These are phyloP conservation scores for Rhododendron kiyosumense DNA, from an alignment of 148 eudicot genomes.

Conservation along the genomic window DNA sequence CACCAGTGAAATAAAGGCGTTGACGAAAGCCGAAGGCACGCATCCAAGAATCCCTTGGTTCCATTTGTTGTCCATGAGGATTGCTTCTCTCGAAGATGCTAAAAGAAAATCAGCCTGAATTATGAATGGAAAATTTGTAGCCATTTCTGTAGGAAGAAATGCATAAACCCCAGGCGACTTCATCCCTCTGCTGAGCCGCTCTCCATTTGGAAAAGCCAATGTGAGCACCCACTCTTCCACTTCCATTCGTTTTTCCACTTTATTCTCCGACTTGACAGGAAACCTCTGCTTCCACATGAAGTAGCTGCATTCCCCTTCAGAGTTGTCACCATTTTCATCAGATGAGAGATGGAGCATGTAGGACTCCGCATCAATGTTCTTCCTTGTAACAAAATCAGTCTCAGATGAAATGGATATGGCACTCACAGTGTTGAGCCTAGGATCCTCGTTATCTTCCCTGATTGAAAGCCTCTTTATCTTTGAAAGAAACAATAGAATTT, in stretches of 20 bases:
- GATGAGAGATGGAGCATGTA: constrained; percentile 46
- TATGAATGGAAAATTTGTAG: constrained; percentile 65
- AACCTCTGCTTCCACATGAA: constrained; percentile 75
- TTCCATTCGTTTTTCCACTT: constrained; percentile 51
- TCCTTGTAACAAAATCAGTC: constrained; percentile 29
- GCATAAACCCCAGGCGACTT: constrained; percentile 54
- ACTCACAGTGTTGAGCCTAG: constrained; percentile 33
- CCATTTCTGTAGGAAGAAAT: constrained; percentile 69
- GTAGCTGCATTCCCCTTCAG: constrained; percentile 48
- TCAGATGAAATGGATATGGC: constrained; percentile 60
- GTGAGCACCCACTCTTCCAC: constrained; percentile 67
- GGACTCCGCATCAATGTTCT: constrained; percentile 57
- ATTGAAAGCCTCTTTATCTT: constrained; percentile 57
- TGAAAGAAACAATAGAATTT: constrained; percentile 58
- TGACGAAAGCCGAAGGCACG: constrained; percentile 49
- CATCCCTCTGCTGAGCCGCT: constrained; percentile 51
- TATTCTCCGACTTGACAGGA: constrained; percentile 41
- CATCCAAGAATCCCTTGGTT: constrained; percentile 66
- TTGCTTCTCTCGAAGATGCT: constrained; percentile 62
- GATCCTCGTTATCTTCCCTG: constrained; percentile 42
- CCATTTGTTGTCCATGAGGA: constrained; percentile 58
- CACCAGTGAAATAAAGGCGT: constrained; percentile 43
- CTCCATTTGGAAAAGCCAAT: constrained; percentile 62
- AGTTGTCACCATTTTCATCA: constrained; percentile 25
- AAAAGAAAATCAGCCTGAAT: constrained; percentile 72